These are phyloP conservation scores for Cyclotella choctawhatcheeana DNA, from an alignment of 108 stramenopile genomes.

Conservation along the genomic window DNA sequence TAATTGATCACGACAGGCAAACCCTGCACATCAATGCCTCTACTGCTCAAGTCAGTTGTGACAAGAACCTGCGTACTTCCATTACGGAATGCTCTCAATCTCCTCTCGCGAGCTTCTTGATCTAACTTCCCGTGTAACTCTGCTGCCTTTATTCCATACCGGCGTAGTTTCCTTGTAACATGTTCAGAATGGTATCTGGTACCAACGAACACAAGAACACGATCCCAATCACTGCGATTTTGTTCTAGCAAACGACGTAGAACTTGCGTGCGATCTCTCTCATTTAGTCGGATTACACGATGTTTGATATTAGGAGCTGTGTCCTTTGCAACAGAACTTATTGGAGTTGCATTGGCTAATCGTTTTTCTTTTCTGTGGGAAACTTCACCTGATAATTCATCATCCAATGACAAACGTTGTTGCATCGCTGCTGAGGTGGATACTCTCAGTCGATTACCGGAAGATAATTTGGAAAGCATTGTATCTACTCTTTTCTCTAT, in stretches of 20 bases:
- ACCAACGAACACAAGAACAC: conserved; percentile 92
- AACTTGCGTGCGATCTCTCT: conserved; percentile 68
- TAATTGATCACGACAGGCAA: conserved; percentile 90
- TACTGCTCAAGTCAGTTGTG: conserved; percentile 95
- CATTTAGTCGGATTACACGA: conserved; percentile 66
- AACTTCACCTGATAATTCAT: conserved; percentile 24
- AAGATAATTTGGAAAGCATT: conserved; percentile 73
- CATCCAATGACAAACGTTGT: conserved; percentile 39
- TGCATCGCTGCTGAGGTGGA: conserved; percentile 60
- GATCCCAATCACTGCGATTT: conserved; percentile 62
- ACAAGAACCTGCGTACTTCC: conserved; percentile 86
- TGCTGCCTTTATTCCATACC: conserved; percentile 71
- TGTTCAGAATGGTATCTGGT: conserved; percentile 89
- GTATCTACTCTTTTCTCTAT: conserved; percentile 85
- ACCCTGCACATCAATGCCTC: conserved; percentile 94
- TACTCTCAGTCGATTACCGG: conserved; percentile 60
- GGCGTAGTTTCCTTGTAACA: conserved; percentile 73
- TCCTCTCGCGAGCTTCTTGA: conserved; percentile 85
- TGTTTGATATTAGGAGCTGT: conserved; percentile 71
- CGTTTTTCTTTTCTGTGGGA: conserved; percentile 31
- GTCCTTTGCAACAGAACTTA: conserved; percentile 42
- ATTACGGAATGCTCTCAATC: conserved; percentile 78
- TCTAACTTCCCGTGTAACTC: conserved; percentile 97
- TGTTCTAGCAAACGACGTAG: conserved; percentile 66
- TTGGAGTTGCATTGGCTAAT: conserved; percentile 45